Conservation (phyloP, 139 green algal genomes). For the Limnomonas spitsbergensis region DNA sequence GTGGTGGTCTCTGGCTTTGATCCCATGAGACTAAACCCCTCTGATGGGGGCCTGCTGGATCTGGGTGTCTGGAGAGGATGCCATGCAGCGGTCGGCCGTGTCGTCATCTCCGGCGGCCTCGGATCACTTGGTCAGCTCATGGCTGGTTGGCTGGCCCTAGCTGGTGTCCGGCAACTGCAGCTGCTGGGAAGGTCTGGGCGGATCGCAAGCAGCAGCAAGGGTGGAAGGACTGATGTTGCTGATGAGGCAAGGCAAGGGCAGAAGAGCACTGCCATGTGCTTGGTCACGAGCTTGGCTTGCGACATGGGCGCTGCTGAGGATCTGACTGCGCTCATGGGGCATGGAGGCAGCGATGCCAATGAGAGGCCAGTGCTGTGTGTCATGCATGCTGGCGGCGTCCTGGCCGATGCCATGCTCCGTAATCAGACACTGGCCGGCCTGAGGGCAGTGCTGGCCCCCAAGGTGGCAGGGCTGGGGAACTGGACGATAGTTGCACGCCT, state of each 20-base stretch:
- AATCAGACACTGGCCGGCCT: conserved; percentile 36
- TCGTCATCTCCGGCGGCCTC: conserved; percentile 67
- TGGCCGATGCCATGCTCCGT: conserved; percentile 47
- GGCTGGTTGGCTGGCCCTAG: conserved; percentile 51
- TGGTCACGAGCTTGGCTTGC: not conserved
- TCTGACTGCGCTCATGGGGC: conserved; percentile 20
- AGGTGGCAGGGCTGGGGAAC: conserved; percentile 26
- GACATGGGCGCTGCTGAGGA: conserved; percentile 47
- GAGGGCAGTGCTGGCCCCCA: conserved; percentile 52
- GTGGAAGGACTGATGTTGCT: not conserved
- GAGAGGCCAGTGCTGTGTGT: conserved; percentile 10
- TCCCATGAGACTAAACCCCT: no score
- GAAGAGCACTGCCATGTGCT: no score
- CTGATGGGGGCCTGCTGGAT: not conserved
- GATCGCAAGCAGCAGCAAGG: not conserved
- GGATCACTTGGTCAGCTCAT: conserved; percentile 63
- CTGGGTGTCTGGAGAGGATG: conserved; percentile 7
- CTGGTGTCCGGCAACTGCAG: conserved; percentile 31
- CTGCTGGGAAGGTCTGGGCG: conserved; percentile 49
- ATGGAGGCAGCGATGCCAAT: not conserved
- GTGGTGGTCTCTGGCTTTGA: conserved; percentile 59
- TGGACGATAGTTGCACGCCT: not conserved
- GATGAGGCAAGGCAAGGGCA: not conserved
- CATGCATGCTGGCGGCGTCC: conserved; percentile 57
- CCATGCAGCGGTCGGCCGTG: conserved; percentile 6